Percentiles rank a stretch among this genome's conserved stretches.
Evolutionary conservation across 805 yeast genomes (phyloP).

Genomic region (Barnettozyma botsteinii): DNA sequence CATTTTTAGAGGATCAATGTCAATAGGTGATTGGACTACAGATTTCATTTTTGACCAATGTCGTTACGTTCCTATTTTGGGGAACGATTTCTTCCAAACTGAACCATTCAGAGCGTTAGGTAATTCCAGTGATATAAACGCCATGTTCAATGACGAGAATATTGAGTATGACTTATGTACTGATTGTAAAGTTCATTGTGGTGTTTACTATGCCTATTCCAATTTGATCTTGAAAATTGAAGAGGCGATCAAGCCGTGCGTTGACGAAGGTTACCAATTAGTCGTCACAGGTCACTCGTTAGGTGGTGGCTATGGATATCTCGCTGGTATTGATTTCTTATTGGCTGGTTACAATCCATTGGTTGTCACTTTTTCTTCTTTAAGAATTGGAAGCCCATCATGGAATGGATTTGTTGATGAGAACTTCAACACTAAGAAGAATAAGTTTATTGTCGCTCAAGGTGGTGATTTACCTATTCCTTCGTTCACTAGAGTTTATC

Average conservation of each 20-base stretch:
- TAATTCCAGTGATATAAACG: not conserved
- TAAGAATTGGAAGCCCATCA: slow-evolving; percentile 53
- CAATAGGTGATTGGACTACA: slow-evolving; percentile 54
- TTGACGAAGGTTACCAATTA: slow-evolving; percentile 41
- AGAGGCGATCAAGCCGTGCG: slow-evolving; percentile 28
- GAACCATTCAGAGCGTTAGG: not conserved
- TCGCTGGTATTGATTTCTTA: slow-evolving; percentile 58
- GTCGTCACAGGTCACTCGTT: slow-evolving; percentile 69
- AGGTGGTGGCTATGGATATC: slow-evolving; percentile 64
- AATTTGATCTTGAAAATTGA: slow-evolving; percentile 36
- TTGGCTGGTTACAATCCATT: slow-evolving; percentile 48
- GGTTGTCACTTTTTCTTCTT: slow-evolving; percentile 59
- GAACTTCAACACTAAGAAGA: slow-evolving; percentile 36
- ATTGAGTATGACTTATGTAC: slow-evolving; percentile 31
- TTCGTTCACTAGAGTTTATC: slow-evolving; percentile 47
- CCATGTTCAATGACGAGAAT: not conserved
- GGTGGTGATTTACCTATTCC: slow-evolving; percentile 29
- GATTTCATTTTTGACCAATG: slow-evolving; percentile 48
- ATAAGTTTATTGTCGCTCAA: slow-evolving; percentile 23
- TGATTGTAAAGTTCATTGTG: slow-evolving; percentile 57
- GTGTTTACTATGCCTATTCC: slow-evolving; percentile 46
- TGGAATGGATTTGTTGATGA: slow-evolving; percentile 50
- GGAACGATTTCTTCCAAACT: slow-evolving; percentile 1
- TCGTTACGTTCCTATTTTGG: slow-evolving; percentile 38
- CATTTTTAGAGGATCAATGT: slow-evolving; percentile 59